Evolutionary conservation across 176 grass and related monocot species (phyloP), one percentile per base, ranked within the genome.

Genomic region (Lolium multiflorum): DNA sequence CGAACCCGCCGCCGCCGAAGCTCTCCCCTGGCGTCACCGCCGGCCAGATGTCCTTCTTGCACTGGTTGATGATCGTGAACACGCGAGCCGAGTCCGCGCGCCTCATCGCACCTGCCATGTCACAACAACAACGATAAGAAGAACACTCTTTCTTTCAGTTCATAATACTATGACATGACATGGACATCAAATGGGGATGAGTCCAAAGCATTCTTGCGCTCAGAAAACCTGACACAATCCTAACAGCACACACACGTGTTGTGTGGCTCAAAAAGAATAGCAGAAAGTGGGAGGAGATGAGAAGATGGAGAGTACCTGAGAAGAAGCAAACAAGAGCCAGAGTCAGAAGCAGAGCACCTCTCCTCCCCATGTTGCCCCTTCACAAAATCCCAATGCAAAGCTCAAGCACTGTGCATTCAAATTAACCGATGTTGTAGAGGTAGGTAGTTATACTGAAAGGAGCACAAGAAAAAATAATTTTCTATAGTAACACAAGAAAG

Each of bases 1-100:
- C 18, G 49, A 96, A 96, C 11, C 94, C 92, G 28, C 94, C 94
- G 13, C 92, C 96, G 41, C 66, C 65, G 84, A 98, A 96, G 90
- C 65, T 81, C 7, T 90, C 79, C 3, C 96, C 96, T 1, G 93
- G 93, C 0, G 79, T 91, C 62, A 88, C 85, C 2, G 86, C 97
- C 0, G 97, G 94, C 97, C 97, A 98, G 79, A 98, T 85, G 4
- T 77, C 87, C 7, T 86, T 85, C 84, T 91, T 98, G 92, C 97
- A 98, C 12, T 82, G 57, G 82, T 98, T 98, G 54, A 98, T 83
- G 61, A 98, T 91, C 7, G 94, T 98, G 87, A 98, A 94, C 3
- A 91, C 73, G 10, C 94, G 82, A 4, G 88, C 59, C 1, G 79
- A 91, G 9, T 96, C 90, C 0, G 69, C 59, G 1, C 1, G 24